phyloP scores from a whole-genome alignment of 176 grass and related monocot genomes.

The Oryza glumipatula region DNA sequence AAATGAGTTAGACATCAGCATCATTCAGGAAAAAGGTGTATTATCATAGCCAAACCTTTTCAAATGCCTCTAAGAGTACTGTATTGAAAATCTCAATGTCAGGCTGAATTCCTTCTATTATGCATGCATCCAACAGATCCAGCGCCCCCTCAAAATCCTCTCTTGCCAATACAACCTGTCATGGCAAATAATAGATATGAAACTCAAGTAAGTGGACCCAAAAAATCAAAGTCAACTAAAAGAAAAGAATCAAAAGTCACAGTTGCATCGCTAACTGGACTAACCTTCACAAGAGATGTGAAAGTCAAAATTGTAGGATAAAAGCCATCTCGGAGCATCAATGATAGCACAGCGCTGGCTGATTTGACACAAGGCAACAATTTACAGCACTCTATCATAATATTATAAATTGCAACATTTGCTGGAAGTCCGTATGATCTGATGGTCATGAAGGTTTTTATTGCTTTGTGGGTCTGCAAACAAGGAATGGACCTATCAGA shows the following conservation, averaged over 20 bases:
- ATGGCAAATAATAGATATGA: conserved; percentile 34
- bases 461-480: conserved; percentile 59
- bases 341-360: conserved; percentile 65
- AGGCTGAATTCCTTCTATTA: conserved; percentile 57
- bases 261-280: background rate
- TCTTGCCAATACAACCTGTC: conserved; percentile 73
- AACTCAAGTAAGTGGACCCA: conserved; percentile 8
- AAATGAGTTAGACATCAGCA: conserved; percentile 30
- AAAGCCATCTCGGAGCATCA: conserved; percentile 84
- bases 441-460: conserved; percentile 77
- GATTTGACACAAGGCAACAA: conserved; percentile 59
- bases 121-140: conserved; percentile 52
- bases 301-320: conserved; percentile 54
- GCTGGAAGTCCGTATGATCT: conserved; percentile 54
- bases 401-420: conserved; percentile 66
- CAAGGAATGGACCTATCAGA: conserved; percentile 31
- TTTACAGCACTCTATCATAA: conserved; percentile 85
- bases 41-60: conserved; percentile 49
- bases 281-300: conserved; percentile 62
- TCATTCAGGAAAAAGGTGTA: conserved; percentile 19
- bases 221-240: conserved; percentile 32
- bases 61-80: conserved; percentile 61
- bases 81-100: conserved; percentile 71
- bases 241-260: background rate
- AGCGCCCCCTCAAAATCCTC: conserved; percentile 71